Conservation (phyloP, 2,329 filamentous ascomycete genomes). For the Talaromyces albobiverticillius region DNA sequence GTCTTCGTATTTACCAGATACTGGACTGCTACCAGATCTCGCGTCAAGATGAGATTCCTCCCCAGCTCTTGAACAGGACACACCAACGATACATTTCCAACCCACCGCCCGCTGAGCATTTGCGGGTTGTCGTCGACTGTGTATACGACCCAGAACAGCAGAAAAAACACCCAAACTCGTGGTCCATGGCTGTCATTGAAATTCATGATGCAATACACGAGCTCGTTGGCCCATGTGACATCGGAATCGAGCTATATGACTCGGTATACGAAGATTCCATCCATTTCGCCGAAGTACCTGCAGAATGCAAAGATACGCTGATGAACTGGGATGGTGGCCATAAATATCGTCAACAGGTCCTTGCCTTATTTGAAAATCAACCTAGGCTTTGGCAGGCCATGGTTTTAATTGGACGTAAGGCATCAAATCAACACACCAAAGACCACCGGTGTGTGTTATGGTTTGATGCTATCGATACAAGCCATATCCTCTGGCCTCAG, state of each 20-base stretch:
- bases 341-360: background rate
- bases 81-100: too few relatives aligned
- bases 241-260: slow-evolving; percentile 1
- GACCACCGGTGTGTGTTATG: slow-evolving; percentile 2
- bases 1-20: background rate
- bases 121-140: background rate
- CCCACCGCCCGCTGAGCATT: background rate
- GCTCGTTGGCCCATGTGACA: background rate
- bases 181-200: background rate
- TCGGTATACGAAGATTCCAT: background rate
- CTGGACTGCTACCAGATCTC: background rate
- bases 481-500: background rate
- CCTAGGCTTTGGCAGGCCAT: slow-evolving; percentile 5
- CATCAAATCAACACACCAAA: background rate
- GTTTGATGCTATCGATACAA: background rate
- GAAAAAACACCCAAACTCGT: background rate
- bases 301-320: background rate
- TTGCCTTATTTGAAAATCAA: background rate
- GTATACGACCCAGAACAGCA: background rate
- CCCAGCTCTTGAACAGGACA: too few relatives aligned
- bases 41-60: too few relatives aligned
- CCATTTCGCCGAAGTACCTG: background rate
- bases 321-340: background rate
- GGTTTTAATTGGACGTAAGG: background rate
- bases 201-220: background rate